Conservation (phyloP, 208 protist species). For the Leishmania gerbilli region DNA sequence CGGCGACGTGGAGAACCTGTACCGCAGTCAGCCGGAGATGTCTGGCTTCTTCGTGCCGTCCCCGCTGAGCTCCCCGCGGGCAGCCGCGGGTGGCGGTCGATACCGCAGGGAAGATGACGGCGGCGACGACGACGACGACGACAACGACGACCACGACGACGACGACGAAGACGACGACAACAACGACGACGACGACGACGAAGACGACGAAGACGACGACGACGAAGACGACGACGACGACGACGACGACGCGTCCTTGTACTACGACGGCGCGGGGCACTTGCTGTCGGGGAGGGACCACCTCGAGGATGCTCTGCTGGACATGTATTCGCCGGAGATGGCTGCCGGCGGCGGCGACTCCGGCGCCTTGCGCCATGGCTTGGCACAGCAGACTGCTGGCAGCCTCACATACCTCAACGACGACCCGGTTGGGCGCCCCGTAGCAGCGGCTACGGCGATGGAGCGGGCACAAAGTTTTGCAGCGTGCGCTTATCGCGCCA, state of each 20-base stretch:
- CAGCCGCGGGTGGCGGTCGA: background rate
- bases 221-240: constrained; percentile 14
- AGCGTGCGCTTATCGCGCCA: constrained; percentile 34
- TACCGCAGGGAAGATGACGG: background rate
- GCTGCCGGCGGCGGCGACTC: background rate
- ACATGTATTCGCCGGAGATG: constrained; percentile 2
- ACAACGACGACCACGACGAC: background rate
- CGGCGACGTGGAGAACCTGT: background rate
- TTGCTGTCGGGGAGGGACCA: background rate
- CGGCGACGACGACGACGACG: constrained; percentile 19
- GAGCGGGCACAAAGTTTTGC: constrained; percentile 33
- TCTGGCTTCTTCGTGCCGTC: background rate
- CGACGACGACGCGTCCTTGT: constrained; percentile 14
- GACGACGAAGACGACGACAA: constrained; percentile 32
- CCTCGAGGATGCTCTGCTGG: constrained; percentile 12
- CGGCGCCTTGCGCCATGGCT: background rate
- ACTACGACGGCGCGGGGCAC: constrained; percentile 2
- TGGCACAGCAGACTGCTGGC: background rate
- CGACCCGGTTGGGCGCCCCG: background rate
- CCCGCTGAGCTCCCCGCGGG: background rate
- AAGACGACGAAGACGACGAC: constrained; percentile 12
- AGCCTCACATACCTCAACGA: background rate
- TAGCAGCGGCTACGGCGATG: background rate
- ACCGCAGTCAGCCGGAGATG: constrained; percentile 6
- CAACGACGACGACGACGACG: constrained; percentile 13